Conservation (phyloP, 2,329 filamentous ascomycete genomes). For the Alternaria atra region DNA sequence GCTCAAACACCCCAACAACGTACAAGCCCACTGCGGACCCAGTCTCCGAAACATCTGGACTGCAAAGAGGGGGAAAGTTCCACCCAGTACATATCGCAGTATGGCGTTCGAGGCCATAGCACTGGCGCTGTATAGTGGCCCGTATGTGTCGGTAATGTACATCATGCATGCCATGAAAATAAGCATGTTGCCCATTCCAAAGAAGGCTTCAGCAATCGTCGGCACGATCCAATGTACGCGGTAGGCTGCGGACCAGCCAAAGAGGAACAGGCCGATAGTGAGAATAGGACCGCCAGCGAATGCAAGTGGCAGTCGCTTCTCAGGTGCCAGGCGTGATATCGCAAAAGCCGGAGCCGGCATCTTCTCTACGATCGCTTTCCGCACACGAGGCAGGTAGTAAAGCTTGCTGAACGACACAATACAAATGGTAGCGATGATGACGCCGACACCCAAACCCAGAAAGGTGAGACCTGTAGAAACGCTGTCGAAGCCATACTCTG, state of each 20-base stretch:
- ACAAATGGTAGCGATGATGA: conserved; percentile 5
- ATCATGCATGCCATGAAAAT: conserved; percentile 19
- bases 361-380: conserved; percentile 3
- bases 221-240: conserved; percentile 53
- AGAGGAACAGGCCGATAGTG: conserved; percentile 50
- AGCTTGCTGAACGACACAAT: conserved; percentile 11
- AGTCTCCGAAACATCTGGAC: conserved; percentile 54
- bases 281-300: conserved; percentile 49
- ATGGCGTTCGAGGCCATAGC: conserved; percentile 68
- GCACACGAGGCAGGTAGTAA: conserved; percentile 9
- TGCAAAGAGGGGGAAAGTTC: conserved; percentile 68
- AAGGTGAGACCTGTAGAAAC: conserved; percentile 15
- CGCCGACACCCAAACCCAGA: conserved; percentile 11
- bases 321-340: conserved; percentile 27
- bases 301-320: conserved; percentile 47
- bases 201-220: conserved; percentile 38
- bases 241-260: conserved; percentile 50
- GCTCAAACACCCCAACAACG: conserved; percentile 18
- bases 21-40: conserved; percentile 21
- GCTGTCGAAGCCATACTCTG: conserved; percentile 22
- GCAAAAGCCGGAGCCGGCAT: conserved; percentile 14
- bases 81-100: conserved; percentile 64
- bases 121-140: conserved; percentile 64
- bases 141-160: conserved; percentile 51
- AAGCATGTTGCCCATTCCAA: conserved; percentile 12